Conservation (phyloP, 495 filamentous ascomycete species). For the Physcia stellaris region DNA sequence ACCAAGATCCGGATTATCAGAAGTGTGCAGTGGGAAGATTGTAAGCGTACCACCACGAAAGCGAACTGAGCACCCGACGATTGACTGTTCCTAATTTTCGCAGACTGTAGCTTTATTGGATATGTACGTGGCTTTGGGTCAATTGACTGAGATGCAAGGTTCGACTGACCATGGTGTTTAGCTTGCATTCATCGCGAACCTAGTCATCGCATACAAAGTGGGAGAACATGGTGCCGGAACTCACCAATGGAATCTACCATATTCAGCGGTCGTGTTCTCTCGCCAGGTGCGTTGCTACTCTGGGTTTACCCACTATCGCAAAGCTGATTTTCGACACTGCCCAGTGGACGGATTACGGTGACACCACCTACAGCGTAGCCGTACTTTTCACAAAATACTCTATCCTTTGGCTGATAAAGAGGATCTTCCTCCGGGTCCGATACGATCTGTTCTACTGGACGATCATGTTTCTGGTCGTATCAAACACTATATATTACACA, state of each 20-base stretch:
- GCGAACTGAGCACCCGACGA: background rate
- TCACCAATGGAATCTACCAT: constrained; percentile 14
- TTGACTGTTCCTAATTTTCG: background rate
- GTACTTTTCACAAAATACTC: constrained; percentile 3
- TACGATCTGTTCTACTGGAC: constrained; percentile 5
- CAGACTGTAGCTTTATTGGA: constrained; percentile 3
- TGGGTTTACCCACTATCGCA: no score
- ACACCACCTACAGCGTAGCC: constrained; percentile 4
- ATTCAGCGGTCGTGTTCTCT: background rate
- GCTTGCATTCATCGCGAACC: no score
- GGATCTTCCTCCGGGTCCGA: constrained; percentile 1
- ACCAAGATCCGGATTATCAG: constrained; percentile 8
- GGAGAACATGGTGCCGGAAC: constrained; percentile 4
- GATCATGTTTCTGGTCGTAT: background rate
- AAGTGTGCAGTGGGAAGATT: constrained; percentile 11
- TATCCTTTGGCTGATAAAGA: constrained; percentile 3
- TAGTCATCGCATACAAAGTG: no score
- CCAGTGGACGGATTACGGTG: no score
- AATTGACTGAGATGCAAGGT: no score
- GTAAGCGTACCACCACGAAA: constrained; percentile 1
- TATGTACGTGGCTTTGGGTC: background rate
- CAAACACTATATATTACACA: constrained; percentile 3
- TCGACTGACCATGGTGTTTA: no score
- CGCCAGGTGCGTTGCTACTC: no score
- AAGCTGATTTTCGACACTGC: no score